Evolutionary conservation across 2,329 filamentous ascomycete genomes (phyloP), one percentile per base, ranked within the genome.

Genomic region (Fusarium oligoseptatum): DNA sequence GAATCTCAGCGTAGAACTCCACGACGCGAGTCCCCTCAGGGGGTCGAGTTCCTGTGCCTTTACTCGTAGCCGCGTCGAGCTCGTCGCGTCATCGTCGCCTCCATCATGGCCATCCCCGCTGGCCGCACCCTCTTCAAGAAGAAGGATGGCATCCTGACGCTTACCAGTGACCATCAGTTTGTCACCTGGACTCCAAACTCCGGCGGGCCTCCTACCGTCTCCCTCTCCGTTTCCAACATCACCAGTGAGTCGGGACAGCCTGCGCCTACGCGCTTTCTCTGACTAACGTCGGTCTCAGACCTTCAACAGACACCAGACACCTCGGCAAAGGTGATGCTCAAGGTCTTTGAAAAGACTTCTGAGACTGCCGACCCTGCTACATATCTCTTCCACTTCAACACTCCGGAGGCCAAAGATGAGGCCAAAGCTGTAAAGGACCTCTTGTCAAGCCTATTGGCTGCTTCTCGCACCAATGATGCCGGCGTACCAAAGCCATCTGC

Each of bases 301-400:
- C 90, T 99, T 58, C 96, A 99, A 83, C 96, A 98, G 82, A 98
- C 97, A 1, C 95, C 97, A 14, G 94, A 95, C 70, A 92, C 88
- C n/a, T 92, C 91, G 39, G 87, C 95, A 20, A 98, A 98, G 87
- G 95, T 97, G 63, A 98, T 98, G 88, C 89, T 98, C 69, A 98
- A 97, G 83, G 92, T 99, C 65, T 94, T 98, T 77, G 93, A 93
- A 72, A 93, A 95, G 81, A 84, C 90, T 48, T 84, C 90, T 36
- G 85, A 86, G 56, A 86, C 86, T 29, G 82, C 87, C 32, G 90
- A 92, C 60, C 86, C 94, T 20, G 89, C 92, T 55, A 90, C 92
- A 64, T 94, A 97, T 81, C 90, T 96, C 58, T 98, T 99, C 82
- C 92, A 94, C 74, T 98, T 99, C 84, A 97, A 95, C 68, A 95